These are phyloP conservation scores for Thymus mandschuricus DNA, from an alignment of 257 asterid genomes.

Conservation along the genomic window DNA sequence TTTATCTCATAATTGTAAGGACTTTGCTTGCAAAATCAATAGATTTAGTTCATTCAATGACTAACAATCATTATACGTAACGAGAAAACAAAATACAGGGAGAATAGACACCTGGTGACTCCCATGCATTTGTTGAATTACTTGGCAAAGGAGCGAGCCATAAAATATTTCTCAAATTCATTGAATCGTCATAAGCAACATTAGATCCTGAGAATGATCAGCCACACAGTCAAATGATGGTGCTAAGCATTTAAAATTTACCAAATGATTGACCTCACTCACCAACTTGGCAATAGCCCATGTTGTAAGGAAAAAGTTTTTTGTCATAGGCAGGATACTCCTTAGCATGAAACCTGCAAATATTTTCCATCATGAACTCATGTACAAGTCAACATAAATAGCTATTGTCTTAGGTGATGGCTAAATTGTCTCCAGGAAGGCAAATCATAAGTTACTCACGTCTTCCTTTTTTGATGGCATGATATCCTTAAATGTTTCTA, in stretches of 20 bases:
- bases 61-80: neutral
- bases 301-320: slow-evolving; percentile 66
- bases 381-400: slow-evolving; percentile 25
- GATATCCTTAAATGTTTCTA: neutral
- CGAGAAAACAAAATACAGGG: slow-evolving; percentile 1
- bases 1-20: neutral
- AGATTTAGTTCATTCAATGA: slow-evolving; percentile 3
- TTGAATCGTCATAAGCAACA: slow-evolving; percentile 71
- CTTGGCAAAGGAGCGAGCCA: slow-evolving; percentile 98
- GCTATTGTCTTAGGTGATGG: neutral
- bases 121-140: slow-evolving; percentile 59
- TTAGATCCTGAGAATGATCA: slow-evolving; percentile 64
- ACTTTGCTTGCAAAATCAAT: slow-evolving; percentile 15
- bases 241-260: neutral
- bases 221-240: slow-evolving; percentile 27
- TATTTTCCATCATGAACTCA: slow-evolving; percentile 18
- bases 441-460: slow-evolving; percentile 7
- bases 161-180: slow-evolving; percentile 87
- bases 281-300: slow-evolving; percentile 98
- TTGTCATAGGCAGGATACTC: slow-evolving; percentile 89
- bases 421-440: neutral
- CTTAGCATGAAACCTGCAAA: slow-evolving; percentile 91
- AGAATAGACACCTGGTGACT: slow-evolving; percentile 74
- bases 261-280: slow-evolving; percentile 24
- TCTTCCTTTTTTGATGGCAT: neutral